These are phyloP conservation scores for Fusarium pseudograminearum DNA, from an alignment of 2,329 filamentous ascomycete species.

Conservation along the genomic window DNA sequence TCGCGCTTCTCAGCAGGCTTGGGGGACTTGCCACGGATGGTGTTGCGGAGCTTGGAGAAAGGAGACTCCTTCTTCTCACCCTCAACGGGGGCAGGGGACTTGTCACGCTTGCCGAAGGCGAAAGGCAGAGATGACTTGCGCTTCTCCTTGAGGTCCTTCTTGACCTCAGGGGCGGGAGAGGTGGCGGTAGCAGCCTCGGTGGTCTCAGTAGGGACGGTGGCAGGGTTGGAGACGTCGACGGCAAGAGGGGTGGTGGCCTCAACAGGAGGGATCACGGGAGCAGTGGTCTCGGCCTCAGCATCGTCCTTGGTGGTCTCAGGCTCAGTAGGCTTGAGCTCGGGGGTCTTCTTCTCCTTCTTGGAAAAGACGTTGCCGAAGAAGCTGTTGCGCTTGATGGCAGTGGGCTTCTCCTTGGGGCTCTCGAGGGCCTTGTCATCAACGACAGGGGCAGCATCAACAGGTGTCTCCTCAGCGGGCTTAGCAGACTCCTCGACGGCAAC, in stretches of 20 bases:
- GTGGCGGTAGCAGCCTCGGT: conserved; percentile 57
- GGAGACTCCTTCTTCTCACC: conserved; percentile 69
- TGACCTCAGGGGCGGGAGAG: conserved; percentile 64
- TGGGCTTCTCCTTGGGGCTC: conserved; percentile 60
- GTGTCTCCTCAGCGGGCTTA: conserved; percentile 53
- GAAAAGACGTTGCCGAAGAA: conserved; percentile 65
- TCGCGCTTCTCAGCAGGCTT: conserved; percentile 55
- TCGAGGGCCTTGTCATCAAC: conserved; percentile 54
- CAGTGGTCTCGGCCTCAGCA: conserved; percentile 62
- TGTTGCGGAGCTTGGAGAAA: conserved; percentile 72
- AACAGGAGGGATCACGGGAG: conserved; percentile 70
- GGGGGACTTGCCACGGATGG: conserved; percentile 63
- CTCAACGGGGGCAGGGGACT: conserved; percentile 67
- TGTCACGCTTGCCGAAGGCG: conserved; percentile 83
- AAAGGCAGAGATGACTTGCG: conserved; percentile 83
- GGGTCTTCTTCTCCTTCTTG: conserved; percentile 71
- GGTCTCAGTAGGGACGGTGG: conserved; percentile 61
- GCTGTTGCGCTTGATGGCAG: conserved; percentile 65
- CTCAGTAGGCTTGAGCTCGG: conserved; percentile 60
- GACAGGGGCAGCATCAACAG: conserved; percentile 51
- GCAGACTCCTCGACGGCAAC: conserved; percentile 54
- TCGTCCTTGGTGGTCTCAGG: conserved; percentile 58
- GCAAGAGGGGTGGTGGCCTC: conserved; percentile 68
- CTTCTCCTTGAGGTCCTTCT: conserved; percentile 81
- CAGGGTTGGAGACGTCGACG: conserved; percentile 64